A percentile compares a stretch with the other conserved stretches of the same genome.
These are phyloP conservation scores for Alternaria dauci DNA, from an alignment of 2,329 filamentous ascomycete species.

Conservation along the genomic window DNA sequence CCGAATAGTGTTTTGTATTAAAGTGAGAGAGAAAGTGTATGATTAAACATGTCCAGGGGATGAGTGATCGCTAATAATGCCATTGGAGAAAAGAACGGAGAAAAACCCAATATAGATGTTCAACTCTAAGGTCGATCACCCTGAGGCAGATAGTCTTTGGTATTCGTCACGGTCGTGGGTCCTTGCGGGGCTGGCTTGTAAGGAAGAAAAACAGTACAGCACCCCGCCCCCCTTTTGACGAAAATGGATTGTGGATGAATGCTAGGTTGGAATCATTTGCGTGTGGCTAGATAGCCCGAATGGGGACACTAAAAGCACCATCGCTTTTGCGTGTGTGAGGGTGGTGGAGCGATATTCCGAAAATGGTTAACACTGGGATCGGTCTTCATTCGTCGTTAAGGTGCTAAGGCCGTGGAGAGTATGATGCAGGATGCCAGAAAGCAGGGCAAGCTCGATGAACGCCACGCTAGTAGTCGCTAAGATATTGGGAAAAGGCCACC, in stretches of 20 bases:
- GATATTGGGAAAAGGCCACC: constrained; percentile 43
- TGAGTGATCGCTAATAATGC: constrained; percentile 17
- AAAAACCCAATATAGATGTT: constrained; percentile 44
- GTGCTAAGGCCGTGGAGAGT: constrained; percentile 38
- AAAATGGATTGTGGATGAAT: constrained; percentile 30
- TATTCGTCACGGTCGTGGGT: constrained; percentile 49
- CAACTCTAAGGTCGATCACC: constrained; percentile 51
- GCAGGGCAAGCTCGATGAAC: constrained; percentile 44
- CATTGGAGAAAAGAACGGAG: constrained; percentile 16
- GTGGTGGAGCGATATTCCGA: constrained; percentile 38
- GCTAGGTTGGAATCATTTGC: constrained; percentile 28
- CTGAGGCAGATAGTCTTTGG: constrained; percentile 52
- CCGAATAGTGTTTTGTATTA: constrained; percentile 43
- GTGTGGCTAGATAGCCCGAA: constrained; percentile 27
- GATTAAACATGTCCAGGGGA: constrained; percentile 30
- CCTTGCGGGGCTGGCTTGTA: constrained; percentile 37
- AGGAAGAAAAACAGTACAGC: constrained; percentile 35
- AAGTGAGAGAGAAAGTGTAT: constrained; percentile 19
- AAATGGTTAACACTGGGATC: constrained; percentile 49
- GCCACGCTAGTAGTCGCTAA: constrained; percentile 51
- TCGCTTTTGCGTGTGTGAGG: constrained; percentile 44
- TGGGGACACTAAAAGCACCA: constrained; percentile 25
- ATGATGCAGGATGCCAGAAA: constrained; percentile 44
- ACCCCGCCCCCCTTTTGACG: constrained; percentile 31
- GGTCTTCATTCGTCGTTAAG: constrained; percentile 41